Percentiles rank a stretch among this genome's conserved stretches.
phyloP scores from a whole-genome alignment of 164 flowering plant species.

The Chimonanthus praecox region DNA sequence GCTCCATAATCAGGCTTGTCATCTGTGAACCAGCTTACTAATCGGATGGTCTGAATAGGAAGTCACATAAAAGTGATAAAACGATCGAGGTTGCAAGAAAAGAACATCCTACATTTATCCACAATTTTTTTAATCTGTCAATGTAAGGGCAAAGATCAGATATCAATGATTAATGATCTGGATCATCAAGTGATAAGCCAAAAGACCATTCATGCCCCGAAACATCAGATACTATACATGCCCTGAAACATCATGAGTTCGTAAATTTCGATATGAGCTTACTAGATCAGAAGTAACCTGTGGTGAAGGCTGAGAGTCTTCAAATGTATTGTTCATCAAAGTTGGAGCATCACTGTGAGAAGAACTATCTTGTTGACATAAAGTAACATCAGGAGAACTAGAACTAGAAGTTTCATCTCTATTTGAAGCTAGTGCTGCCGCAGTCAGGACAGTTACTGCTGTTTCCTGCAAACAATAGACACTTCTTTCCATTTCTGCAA shows the following conservation, averaged over 20 bases:
- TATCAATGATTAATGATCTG: neutral
- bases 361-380: slow-evolving; percentile 31
- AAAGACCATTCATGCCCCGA: neutral
- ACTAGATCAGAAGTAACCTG: slow-evolving; percentile 15
- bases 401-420: slow-evolving; percentile 31
- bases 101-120: neutral
- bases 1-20: neutral
- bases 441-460: slow-evolving; percentile 53
- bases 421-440: slow-evolving; percentile 60
- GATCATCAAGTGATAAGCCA: neutral
- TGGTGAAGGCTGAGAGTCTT: slow-evolving; percentile 18
- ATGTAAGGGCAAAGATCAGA: neutral
- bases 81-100: neutral
- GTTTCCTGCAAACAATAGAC: slow-evolving; percentile 50
- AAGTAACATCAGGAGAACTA: slow-evolving; percentile 21
- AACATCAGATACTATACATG: neutral
- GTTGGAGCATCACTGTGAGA: slow-evolving; percentile 21
- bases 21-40: neutral
- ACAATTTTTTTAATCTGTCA: too few species aligned
- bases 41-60: too few species aligned
- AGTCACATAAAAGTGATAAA: neutral
- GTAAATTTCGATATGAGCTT: too few species aligned
- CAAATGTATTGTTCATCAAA: slow-evolving; percentile 14
- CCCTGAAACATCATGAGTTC: neutral
- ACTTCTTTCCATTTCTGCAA: neutral